A percentile compares a stretch with the other conserved stretches of the same genome.
Conservation (phyloP, 2,329 filamentous ascomycete genomes). For the Calonectria multiphialidica region DNA sequence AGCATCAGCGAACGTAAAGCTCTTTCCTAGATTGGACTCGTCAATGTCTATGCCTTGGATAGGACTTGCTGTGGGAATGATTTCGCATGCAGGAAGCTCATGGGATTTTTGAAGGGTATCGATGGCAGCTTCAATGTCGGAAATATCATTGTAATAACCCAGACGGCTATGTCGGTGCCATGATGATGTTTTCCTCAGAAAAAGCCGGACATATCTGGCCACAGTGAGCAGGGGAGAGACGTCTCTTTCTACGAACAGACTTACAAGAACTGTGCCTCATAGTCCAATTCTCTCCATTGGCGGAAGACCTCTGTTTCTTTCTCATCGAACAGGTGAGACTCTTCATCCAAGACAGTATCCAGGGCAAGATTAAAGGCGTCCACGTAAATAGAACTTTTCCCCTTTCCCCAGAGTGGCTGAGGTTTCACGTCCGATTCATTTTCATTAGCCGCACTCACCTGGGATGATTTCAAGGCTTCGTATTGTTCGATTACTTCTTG, state of each 20-base stretch:
- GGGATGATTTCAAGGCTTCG: constrained; percentile 74
- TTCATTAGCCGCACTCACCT: constrained; percentile 49
- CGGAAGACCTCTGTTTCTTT: constrained; percentile 83
- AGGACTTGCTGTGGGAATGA: constrained; percentile 25
- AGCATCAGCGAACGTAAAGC: constrained; percentile 84
- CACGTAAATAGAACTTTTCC: constrained; percentile 92
- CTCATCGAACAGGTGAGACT: constrained; percentile 87
- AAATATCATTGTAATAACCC: constrained; percentile 86
- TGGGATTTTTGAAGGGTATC: constrained; percentile 70
- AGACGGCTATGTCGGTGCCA: constrained; percentile 89
- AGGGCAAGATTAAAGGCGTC: constrained; percentile 96
- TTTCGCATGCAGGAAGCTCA: constrained; percentile 60
- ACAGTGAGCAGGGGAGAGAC: constrained; percentile 22
- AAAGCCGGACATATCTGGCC: constrained; percentile 86
- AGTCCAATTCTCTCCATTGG: constrained; percentile 79
- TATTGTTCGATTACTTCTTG: constrained; percentile 84
- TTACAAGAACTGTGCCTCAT: constrained; percentile 92
- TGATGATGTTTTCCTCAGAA: constrained; percentile 88
- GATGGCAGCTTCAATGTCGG: constrained; percentile 77
- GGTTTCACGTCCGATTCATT: constrained; percentile 57
- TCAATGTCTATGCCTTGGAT: constrained; percentile 53
- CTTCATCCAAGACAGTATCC: constrained; percentile 89
- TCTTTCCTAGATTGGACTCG: constrained; percentile 60
- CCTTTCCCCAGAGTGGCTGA: constrained; percentile 71
- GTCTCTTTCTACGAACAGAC: constrained; percentile 43